These are phyloP conservation scores for Epichloe baconii DNA, from an alignment of 2,329 filamentous ascomycete species.

Conservation along the genomic window DNA sequence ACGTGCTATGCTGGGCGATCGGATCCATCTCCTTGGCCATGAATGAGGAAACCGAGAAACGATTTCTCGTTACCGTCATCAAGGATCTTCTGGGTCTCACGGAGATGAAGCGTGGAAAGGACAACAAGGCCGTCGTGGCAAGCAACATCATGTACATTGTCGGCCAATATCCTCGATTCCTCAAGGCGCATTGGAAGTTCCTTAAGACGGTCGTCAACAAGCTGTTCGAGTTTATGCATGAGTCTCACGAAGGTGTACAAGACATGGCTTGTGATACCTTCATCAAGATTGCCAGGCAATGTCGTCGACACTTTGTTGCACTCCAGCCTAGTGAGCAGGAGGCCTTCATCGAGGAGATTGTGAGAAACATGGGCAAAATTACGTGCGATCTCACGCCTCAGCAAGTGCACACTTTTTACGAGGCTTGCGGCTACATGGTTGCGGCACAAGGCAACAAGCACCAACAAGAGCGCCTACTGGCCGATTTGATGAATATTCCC, in stretches of 20 bases:
- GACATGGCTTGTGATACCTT: slow-evolving; percentile 99
- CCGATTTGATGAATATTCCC: slow-evolving; percentile 84
- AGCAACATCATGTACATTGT: slow-evolving; percentile 99
- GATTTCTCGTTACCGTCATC: slow-evolving; percentile 95
- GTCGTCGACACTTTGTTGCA: slow-evolving; percentile 92
- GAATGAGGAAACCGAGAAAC: slow-evolving; percentile 98
- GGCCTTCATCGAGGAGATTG: slow-evolving; percentile 97
- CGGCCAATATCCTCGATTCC: slow-evolving; percentile 91
- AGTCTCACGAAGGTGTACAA: slow-evolving; percentile 97
- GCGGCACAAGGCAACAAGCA: slow-evolving; percentile 92
- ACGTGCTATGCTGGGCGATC: slow-evolving; percentile 98
- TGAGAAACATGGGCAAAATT: slow-evolving; percentile 88
- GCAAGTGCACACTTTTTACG: slow-evolving; percentile 97
- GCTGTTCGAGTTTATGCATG: slow-evolving; percentile 99
- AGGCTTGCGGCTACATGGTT: slow-evolving; percentile 98
- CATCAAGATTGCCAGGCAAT: slow-evolving; percentile 98
- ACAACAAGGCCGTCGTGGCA: slow-evolving; percentile 98
- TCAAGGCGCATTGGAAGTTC: slow-evolving; percentile 99
- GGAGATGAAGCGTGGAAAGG: slow-evolving; percentile 98
- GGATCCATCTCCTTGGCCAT: slow-evolving; percentile 97
- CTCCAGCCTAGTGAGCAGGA: slow-evolving; percentile 88
- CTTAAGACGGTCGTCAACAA: slow-evolving; percentile 99
- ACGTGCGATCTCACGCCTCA: slow-evolving; percentile 91
- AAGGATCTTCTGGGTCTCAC: slow-evolving; percentile 94
- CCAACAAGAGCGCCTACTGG: slow-evolving; percentile 80